Evolutionary conservation across 306 rosid genomes (phyloP).

Genomic region (Inga leiocalycina): DNA sequence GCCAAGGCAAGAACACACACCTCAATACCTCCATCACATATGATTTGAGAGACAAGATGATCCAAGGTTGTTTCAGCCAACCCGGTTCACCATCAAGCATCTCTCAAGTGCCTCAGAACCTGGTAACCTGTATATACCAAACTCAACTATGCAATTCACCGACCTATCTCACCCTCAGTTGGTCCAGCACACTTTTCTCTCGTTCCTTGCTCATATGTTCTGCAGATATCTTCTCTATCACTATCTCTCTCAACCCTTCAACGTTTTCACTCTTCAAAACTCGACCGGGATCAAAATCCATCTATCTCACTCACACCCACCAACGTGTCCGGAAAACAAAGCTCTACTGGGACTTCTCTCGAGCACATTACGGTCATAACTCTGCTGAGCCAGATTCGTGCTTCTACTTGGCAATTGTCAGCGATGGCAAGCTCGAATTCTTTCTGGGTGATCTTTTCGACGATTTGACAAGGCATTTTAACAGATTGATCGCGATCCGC

Average conservation of each 20-base stretch:
- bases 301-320: conserved; percentile 44
- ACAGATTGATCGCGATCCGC: conserved; percentile 19
- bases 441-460: conserved; percentile 63
- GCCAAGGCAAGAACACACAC: conserved; percentile 11
- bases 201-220: conserved; percentile 63
- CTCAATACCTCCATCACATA: not conserved
- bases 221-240: conserved; percentile 56
- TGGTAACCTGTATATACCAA: conserved; percentile 67
- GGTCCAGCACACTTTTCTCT: conserved; percentile 62
- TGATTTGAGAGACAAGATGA: conserved; percentile 54
- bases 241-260: conserved; percentile 65
- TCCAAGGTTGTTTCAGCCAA: conserved; percentile 84
- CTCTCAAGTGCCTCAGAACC: conserved; percentile 54
- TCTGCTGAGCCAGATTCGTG: conserved; percentile 67
- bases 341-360: conserved; percentile 72
- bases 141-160: conserved; percentile 62
- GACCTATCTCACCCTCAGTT: conserved; percentile 64
- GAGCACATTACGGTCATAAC: conserved; percentile 47
- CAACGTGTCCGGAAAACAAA: conserved; percentile 48
- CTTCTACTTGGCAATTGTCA: conserved; percentile 67
- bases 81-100: conserved; percentile 56
- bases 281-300: conserved; percentile 61
- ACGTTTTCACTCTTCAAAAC: conserved; percentile 60
- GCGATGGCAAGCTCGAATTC: conserved; percentile 49
- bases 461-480: conserved; percentile 42